A percentile compares a stretch with the other conserved stretches of the same genome.
These are phyloP conservation scores for Vitis cinerea DNA, from an alignment of 164 flowering plant genomes.

Conservation along the genomic window DNA sequence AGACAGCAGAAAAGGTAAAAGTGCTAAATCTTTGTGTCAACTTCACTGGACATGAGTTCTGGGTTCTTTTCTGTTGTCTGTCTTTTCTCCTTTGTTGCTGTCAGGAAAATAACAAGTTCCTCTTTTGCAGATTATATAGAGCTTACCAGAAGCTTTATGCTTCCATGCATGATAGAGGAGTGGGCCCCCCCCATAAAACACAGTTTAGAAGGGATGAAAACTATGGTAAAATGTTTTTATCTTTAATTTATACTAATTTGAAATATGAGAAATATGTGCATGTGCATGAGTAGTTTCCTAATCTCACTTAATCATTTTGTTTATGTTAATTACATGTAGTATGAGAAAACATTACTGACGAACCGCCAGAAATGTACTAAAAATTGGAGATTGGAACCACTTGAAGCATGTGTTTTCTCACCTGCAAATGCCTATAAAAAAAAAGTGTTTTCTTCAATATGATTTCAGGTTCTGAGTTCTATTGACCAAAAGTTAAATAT, in stretches of 20 bases:
- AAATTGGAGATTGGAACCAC: too few relatives aligned
- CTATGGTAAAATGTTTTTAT: conserved; percentile 51
- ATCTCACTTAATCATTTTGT: background rate
- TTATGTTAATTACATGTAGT: background rate
- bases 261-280: background rate
- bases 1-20: conserved; percentile 79
- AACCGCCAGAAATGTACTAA: too few relatives aligned
- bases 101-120: conserved; percentile 4
- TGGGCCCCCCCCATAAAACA: conserved; percentile 88
- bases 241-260: background rate
- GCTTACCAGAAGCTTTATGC: conserved; percentile 88
- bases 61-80: background rate
- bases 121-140: conserved; percentile 73
- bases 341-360: too few relatives aligned
- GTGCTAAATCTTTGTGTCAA: conserved; percentile 6
- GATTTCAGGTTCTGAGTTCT: too few relatives aligned
- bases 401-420: too few relatives aligned
- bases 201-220: conserved; percentile 95
- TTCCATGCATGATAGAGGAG: conserved; percentile 86
- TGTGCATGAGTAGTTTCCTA: background rate
- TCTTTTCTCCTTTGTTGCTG: background rate
- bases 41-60: background rate
- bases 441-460: too few relatives aligned
- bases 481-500: too few relatives aligned
- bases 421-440: too few relatives aligned